Evolutionary conservation across 495 filamentous ascomycete species (phyloP).

Genomic region (Extremus antarcticus): DNA sequence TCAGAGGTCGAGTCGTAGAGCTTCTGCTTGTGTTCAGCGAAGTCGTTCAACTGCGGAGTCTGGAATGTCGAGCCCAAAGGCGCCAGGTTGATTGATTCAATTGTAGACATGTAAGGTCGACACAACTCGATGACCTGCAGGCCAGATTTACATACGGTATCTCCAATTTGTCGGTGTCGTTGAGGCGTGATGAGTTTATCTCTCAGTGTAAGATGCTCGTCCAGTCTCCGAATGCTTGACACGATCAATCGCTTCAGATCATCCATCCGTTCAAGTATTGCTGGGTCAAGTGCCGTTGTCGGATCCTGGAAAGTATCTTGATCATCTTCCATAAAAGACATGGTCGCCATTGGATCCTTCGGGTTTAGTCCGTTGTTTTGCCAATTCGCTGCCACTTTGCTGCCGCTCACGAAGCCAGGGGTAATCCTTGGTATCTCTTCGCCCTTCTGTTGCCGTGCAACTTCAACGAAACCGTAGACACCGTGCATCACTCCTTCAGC

Average conservation of each 20-base stretch:
- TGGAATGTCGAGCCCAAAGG: slow-evolving; percentile 62
- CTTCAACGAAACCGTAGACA: slow-evolving; percentile 90
- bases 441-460: slow-evolving; percentile 81
- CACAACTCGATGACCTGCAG: slow-evolving; percentile 74
- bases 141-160: slow-evolving; percentile 61
- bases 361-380: slow-evolving; percentile 73
- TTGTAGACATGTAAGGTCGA: slow-evolving; percentile 71
- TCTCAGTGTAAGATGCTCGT: slow-evolving; percentile 65
- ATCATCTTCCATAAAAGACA: slow-evolving; percentile 69
- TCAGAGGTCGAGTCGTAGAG: slow-evolving; percentile 89
- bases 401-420: slow-evolving; percentile 83
- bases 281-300: slow-evolving; percentile 57
- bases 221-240: slow-evolving; percentile 69
- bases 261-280: slow-evolving; percentile 71
- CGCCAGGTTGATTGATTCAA: slow-evolving; percentile 81
- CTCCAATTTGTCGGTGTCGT: slow-evolving; percentile 61
- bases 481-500: slow-evolving; percentile 89
- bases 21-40: slow-evolving; percentile 78
- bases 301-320: slow-evolving; percentile 63
- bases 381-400: slow-evolving; percentile 77
- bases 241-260: slow-evolving; percentile 71
- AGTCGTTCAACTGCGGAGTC: slow-evolving; percentile 78
- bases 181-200: slow-evolving; percentile 65
- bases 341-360: slow-evolving; percentile 56
- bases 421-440: slow-evolving; percentile 80